Conservation (phyloP, 2,329 filamentous ascomycete genomes). For the Amesomyces nigricolor region DNA sequence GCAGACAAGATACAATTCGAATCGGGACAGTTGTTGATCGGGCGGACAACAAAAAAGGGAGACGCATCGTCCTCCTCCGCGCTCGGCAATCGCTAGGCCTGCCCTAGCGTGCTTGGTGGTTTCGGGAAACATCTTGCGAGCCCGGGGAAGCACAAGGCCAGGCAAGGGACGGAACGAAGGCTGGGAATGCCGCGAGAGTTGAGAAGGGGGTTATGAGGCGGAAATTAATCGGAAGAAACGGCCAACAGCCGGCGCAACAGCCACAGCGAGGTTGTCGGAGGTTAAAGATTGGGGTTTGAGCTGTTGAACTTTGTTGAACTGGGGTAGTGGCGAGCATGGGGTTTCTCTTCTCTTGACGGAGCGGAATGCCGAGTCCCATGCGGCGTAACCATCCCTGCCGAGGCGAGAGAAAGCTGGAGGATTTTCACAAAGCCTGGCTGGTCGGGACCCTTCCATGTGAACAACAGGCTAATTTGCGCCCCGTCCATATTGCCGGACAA, state of each 20-base stretch:
- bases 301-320: conserved; percentile 10
- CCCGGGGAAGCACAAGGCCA: neutral
- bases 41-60: conserved; percentile 6
- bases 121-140: neutral
- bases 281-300: neutral
- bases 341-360: conserved; percentile 21
- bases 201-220: conserved; percentile 1
- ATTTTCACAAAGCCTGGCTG: conserved; percentile 7
- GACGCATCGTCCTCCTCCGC: neutral
- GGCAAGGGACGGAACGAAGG: conserved; percentile 17
- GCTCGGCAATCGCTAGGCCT: conserved; percentile 2
- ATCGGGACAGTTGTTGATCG: conserved; percentile 20
- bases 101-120: neutral
- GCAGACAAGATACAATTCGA: conserved; percentile 24
- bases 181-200: conserved; percentile 13
- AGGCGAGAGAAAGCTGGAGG: conserved; percentile 10
- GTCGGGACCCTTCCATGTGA: conserved; percentile 17
- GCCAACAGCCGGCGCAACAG: neutral
- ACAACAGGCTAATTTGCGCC: conserved; percentile 29
- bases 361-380: conserved; percentile 25
- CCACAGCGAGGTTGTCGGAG: neutral
- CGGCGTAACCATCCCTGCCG: conserved; percentile 18
- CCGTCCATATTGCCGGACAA: conserved; percentile 23
- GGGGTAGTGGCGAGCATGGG: neutral
- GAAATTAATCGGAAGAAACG: neutral